These are phyloP conservation scores for Arabidopsis lyrata DNA, from an alignment of 441 rosid genomes.

Conservation along the genomic window DNA sequence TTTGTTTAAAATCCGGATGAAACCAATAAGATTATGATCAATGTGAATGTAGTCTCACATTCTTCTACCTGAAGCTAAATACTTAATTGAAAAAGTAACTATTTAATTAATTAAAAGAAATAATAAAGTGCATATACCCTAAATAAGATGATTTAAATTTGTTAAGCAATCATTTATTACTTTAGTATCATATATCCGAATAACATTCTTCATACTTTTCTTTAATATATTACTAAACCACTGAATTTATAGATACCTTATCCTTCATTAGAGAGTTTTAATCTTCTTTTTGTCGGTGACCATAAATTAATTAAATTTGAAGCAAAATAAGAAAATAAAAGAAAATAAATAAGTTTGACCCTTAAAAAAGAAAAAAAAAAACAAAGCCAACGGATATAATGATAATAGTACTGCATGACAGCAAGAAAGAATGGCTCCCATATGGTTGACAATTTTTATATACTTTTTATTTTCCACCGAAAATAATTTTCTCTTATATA, in stretches of 20 bases:
- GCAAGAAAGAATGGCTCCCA: slow-evolving; percentile 43
- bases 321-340: not conserved
- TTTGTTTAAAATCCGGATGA: too few relatives aligned
- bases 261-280: slow-evolving; percentile 27
- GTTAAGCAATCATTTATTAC: not conserved
- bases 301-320: slow-evolving; percentile 17
- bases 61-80: not conserved
- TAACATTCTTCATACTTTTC: slow-evolving; percentile 32
- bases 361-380: not conserved
- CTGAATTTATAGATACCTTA: slow-evolving; percentile 30
- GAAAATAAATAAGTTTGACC: slow-evolving; percentile 10
- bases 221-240: not conserved
- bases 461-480: slow-evolving; percentile 41
- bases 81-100: not conserved
- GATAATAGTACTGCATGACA: slow-evolving; percentile 33
- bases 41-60: not conserved
- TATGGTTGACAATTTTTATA: slow-evolving; percentile 45
- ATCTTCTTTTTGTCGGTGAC: slow-evolving; percentile 39
- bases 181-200: slow-evolving; percentile 32
- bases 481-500: not conserved
- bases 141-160: not conserved
- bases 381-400: slow-evolving; percentile 36
- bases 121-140: slow-evolving; percentile 3
- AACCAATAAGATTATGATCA: too few relatives aligned
- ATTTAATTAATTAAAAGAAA: not conserved